phyloP scores from a whole-genome alignment of 2,329 filamentous ascomycete species.

The Hypoxylon sp. region DNA sequence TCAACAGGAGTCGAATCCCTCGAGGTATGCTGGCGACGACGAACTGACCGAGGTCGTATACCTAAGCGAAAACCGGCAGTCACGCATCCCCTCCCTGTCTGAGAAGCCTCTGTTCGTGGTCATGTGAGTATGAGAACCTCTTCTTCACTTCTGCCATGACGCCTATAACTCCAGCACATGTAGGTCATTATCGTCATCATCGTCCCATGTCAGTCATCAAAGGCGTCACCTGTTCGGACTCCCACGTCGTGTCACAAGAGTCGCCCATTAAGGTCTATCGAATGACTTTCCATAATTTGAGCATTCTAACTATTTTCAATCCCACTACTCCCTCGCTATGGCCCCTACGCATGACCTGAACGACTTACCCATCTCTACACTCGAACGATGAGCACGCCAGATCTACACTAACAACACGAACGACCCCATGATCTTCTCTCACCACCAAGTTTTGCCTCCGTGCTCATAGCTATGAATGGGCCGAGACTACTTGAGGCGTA shows the following conservation, averaged over 20 bases:
- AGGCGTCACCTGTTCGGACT: background rate
- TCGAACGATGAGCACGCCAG: conserved; percentile 28
- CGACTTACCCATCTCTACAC: background rate
- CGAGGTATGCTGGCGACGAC: background rate
- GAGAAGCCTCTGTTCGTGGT: conserved; percentile 11
- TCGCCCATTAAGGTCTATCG: background rate
- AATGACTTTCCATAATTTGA: background rate
- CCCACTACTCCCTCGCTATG: background rate
- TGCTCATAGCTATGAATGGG: background rate
- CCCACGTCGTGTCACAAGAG: background rate
- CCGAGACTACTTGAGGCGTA: conserved; percentile 11
- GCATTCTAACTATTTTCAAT: background rate
- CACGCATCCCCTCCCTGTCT: conserved; percentile 1
- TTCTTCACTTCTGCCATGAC: conserved; percentile 12
- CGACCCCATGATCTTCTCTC: conserved; percentile 3
- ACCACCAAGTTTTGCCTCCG: background rate
- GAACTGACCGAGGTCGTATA: conserved; percentile 8
- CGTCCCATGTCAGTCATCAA: background rate
- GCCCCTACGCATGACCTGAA: background rate
- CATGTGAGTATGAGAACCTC: conserved; percentile 20
- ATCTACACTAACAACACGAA: conserved; percentile 6
- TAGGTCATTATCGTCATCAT: conserved; percentile 10
- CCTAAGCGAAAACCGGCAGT: conserved; percentile 17
- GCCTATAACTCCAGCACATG: conserved; percentile 3
- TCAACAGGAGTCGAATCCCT: conserved; percentile 6